Base-by-base conservation (phyloP, 768 basidiomycete genomes). In the Tulasnella sp. region DNA sequence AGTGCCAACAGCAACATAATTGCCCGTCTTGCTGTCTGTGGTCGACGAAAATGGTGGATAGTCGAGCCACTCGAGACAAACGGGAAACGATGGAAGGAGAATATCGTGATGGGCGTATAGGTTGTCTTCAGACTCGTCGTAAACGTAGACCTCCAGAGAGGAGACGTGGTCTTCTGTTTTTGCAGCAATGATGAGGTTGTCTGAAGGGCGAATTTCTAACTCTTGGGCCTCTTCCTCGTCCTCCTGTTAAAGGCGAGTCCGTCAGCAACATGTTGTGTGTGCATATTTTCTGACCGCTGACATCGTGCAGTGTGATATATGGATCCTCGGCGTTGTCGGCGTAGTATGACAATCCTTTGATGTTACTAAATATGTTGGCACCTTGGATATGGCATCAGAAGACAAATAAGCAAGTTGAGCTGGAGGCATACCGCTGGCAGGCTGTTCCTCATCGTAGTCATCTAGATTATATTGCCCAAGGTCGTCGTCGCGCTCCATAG, bases 21-120 rank as follows among this genome's bases (percentile, higher is more conserved):
- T 97, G 7, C 95, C 95, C 74, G 75, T 82, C 80, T 67, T 83
- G 83, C 20, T 84, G 81, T 29, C 82, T 75, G 75, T 84, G 13
- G 67, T 72, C 80, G 44, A 85, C 82, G 77, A 87, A 86, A 37
- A 85, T 32, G 95, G 93, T n/a, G 92, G 89, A 84, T 95, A 98
- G 83, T 99, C 94, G 79, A 98, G 91, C 98, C 98, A 99, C 87
- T 99, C 98, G 78, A 99, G 93, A 82, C 97, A 99, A 78, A 99
- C 91, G 11, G 98, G 98, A 84, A 98, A 96, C 80, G 94, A 95
- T 80, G 97, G 96, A 40, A 99, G 89, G 91, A 99, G 94, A 83
- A 98, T 88, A 84, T 99, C 98, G 84, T 99, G 98, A 83, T 99
- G 98, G 51, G 92, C 93, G 83, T 96, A 99, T 61, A 99, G 89